Conservation (phyloP, 345 rosid species). For the Aurinia saxatilis region DNA sequence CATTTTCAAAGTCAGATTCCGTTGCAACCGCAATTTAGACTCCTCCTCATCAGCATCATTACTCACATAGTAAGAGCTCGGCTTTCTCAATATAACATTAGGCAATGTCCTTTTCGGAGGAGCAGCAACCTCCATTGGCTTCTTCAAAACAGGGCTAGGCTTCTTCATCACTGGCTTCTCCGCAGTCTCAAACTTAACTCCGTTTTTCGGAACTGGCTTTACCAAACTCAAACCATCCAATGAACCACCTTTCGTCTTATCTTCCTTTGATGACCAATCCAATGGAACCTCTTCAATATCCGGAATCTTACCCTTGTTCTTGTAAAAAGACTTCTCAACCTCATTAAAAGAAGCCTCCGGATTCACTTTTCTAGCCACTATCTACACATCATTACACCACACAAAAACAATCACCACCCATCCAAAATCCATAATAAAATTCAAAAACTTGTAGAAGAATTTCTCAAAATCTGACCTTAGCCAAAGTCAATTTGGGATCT, state of each 20-base stretch:
- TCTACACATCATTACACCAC: slow-evolving; percentile 38
- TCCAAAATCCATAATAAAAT: not conserved
- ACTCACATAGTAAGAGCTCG: slow-evolving; percentile 43
- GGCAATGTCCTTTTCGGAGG: slow-evolving; percentile 46
- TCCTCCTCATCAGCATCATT: slow-evolving; percentile 48
- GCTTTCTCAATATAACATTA: slow-evolving; percentile 84
- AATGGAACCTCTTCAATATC: slow-evolving; percentile 61
- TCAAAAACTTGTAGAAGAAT: not conserved
- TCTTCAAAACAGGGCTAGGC: slow-evolving; percentile 34
- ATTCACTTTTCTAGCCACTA: slow-evolving; percentile 64
- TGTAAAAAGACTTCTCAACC: slow-evolving; percentile 69
- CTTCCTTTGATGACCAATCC: slow-evolving; percentile 43
- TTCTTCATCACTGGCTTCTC: slow-evolving; percentile 39
- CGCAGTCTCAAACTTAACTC: slow-evolving; percentile 46
- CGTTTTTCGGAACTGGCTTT: slow-evolving; percentile 66
- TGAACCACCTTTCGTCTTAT: slow-evolving; percentile 34
- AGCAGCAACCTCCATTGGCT: slow-evolving; percentile 27
- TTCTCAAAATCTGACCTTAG: slow-evolving; percentile 49
- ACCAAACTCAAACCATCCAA: slow-evolving; percentile 57
- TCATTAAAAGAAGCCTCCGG: slow-evolving; percentile 74
- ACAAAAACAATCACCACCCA: not conserved
- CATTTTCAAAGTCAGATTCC: slow-evolving; percentile 66
- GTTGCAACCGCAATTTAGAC: slow-evolving; percentile 50
- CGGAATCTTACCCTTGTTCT: slow-evolving; percentile 60
- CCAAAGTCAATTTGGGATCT: slow-evolving; percentile 89